phyloP scores from a whole-genome alignment of 2,329 filamentous ascomycete species.

The Fusarium sp. region DNA sequence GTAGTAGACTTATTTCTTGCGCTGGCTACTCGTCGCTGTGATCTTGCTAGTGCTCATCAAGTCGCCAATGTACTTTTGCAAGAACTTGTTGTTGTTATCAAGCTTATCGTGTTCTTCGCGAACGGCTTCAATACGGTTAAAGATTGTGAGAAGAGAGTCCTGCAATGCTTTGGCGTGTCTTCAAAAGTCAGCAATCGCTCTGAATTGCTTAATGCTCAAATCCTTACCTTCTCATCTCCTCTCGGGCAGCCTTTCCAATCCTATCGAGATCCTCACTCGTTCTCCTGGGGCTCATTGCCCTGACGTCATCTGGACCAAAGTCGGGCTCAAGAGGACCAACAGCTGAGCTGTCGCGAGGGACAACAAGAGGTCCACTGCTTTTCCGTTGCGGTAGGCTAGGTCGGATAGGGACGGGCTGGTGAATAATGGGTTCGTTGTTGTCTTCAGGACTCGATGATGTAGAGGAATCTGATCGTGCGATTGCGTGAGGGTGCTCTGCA shows the following conservation, averaged over 20 bases:
- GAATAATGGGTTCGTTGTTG: conserved; percentile 57
- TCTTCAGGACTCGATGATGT: conserved; percentile 50
- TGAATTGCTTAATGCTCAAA: neutral
- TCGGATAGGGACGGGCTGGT: conserved; percentile 67
- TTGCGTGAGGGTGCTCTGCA: conserved; percentile 48
- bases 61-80: conserved; percentile 98
- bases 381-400: conserved; percentile 79
- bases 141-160: conserved; percentile 87
- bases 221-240: conserved; percentile 69
- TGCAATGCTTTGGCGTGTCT: conserved; percentile 92
- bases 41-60: conserved; percentile 89
- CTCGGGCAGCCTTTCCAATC: conserved; percentile 84
- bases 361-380: conserved; percentile 85
- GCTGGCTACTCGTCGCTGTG: conserved; percentile 66
- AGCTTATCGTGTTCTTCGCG: conserved; percentile 96
- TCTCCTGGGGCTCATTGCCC: conserved; percentile 92
- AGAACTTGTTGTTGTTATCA: conserved; percentile 94
- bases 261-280: conserved; percentile 92
- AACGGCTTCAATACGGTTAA: conserved; percentile 94
- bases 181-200: conserved; percentile 25
- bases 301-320: conserved; percentile 87
- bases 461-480: conserved; percentile 56
- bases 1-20: conserved; percentile 62
- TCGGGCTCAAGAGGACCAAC: conserved; percentile 79
- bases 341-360: conserved; percentile 80